Evolutionary conservation across 257 asterid species (phyloP).

Genomic region (Plectranthus barbatus): DNA sequence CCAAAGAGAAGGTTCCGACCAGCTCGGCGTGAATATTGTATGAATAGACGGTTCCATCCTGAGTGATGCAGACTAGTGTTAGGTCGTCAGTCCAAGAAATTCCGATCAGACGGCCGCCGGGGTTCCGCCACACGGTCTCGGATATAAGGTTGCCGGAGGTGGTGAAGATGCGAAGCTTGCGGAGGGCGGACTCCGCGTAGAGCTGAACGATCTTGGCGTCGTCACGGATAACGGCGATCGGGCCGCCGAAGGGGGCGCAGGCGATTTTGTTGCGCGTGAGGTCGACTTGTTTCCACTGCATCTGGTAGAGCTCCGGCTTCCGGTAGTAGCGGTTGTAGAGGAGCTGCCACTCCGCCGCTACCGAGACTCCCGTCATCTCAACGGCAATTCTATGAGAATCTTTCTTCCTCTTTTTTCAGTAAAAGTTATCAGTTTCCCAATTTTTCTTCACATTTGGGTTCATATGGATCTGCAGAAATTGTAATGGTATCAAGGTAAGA

Average conservation of each 20-base stretch:
- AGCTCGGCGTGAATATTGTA: slow-evolving; percentile 67
- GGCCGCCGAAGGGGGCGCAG: slow-evolving; percentile 94
- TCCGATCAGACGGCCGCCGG: slow-evolving; percentile 82
- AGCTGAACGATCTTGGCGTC: slow-evolving; percentile 95
- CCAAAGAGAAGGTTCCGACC: slow-evolving; percentile 52
- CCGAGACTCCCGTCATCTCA: slow-evolving; percentile 77
- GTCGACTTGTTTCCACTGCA: slow-evolving; percentile 96
- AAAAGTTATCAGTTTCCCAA: not conserved
- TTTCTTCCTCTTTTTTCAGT: not conserved
- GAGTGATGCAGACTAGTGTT: slow-evolving; percentile 71
- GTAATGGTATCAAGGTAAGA: not conserved
- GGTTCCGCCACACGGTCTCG: slow-evolving; percentile 80
- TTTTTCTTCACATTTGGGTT: not conserved
- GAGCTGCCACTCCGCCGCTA: slow-evolving; percentile 98
- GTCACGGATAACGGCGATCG: slow-evolving; percentile 91
- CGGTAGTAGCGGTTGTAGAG: slow-evolving; percentile 87
- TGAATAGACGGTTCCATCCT: slow-evolving; percentile 74
- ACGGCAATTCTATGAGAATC: not conserved
- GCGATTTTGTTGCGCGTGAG: slow-evolving; percentile 86
- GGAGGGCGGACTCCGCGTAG: slow-evolving; percentile 83
- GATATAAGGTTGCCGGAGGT: slow-evolving; percentile 70
- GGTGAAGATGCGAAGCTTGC: slow-evolving; percentile 84
- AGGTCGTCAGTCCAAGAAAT: slow-evolving; percentile 91
- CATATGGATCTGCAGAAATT: slow-evolving; percentile 14
- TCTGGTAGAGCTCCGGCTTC: slow-evolving; percentile 80